Conservation (phyloP, 306 rosid species). For the Cicer yamashitae region DNA sequence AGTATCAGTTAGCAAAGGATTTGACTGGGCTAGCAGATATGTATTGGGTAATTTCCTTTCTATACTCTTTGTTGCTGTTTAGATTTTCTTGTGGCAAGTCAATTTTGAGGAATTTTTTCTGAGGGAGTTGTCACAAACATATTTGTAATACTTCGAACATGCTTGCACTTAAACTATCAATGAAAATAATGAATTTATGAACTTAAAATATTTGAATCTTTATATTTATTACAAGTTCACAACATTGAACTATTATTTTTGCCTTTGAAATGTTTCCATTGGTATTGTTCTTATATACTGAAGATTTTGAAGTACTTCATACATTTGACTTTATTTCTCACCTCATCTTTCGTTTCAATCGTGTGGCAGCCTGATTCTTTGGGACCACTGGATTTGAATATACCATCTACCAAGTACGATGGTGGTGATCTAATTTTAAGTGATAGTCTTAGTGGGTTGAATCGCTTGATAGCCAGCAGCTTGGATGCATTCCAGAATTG, state of each 20-base stretch:
- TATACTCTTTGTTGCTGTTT: constrained; percentile 19
- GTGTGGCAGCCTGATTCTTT: constrained; percentile 88
- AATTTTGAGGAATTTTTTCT: constrained; percentile 34
- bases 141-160: constrained; percentile 14
- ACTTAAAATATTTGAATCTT: constrained; percentile 22
- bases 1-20: constrained; percentile 61
- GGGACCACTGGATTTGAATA: constrained; percentile 85
- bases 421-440: constrained; percentile 67
- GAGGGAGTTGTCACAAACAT: constrained; percentile 12
- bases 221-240: neutral
- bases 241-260: constrained; percentile 19
- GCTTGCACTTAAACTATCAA: constrained; percentile 30
- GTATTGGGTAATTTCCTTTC: constrained; percentile 77
- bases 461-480: constrained; percentile 97
- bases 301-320: constrained; percentile 4
- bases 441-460: constrained; percentile 91
- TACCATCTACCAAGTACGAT: constrained; percentile 77
- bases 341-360: constrained; percentile 29
- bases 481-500: constrained; percentile 98
- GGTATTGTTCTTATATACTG: neutral
- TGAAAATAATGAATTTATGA: constrained; percentile 21
- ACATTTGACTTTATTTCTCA: constrained; percentile 22
- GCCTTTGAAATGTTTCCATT: neutral
- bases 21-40: constrained; percentile 62
- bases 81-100: constrained; percentile 29